Conservation (phyloP, 1,284 basidiomycete species). For the Phellopilus nigrolimitatus region DNA sequence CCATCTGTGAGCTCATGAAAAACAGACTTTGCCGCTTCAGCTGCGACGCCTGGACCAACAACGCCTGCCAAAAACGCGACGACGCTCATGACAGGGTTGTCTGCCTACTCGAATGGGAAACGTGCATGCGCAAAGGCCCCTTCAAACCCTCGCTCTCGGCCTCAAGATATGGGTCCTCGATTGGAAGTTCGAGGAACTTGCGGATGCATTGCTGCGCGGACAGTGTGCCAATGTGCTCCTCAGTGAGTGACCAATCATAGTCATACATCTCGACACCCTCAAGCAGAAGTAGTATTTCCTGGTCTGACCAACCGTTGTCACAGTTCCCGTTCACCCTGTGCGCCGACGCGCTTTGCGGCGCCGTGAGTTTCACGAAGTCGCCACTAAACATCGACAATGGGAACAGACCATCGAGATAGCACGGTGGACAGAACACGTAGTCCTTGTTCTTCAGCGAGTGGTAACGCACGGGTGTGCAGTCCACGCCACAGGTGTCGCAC, state of each 20-base stretch:
- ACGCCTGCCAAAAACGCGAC: slow-evolving; percentile 95
- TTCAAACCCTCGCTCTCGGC: slow-evolving; percentile 61
- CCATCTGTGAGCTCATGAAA: slow-evolving; percentile 73
- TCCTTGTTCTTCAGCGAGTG: slow-evolving; percentile 94
- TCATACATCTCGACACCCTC: slow-evolving; percentile 98
- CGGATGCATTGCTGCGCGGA: slow-evolving; percentile 93
- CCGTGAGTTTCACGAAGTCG: too few species aligned
- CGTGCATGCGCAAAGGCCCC: slow-evolving; percentile 73
- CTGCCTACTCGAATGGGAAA: slow-evolving; percentile 89
- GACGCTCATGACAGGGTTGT: slow-evolving; percentile 98
- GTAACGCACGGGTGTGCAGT: slow-evolving; percentile 84
- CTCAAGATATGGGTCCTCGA: slow-evolving; percentile 89
- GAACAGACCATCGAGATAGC: slow-evolving; percentile 96
- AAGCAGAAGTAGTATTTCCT: slow-evolving; percentile 78
- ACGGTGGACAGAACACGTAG: slow-evolving; percentile 83
- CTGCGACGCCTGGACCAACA: slow-evolving; percentile 86
- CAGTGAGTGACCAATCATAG: slow-evolving; percentile 92
- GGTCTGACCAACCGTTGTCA: too few species aligned
- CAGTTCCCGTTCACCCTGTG: too few species aligned
- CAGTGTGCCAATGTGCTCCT: slow-evolving; percentile 88
- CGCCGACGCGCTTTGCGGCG: too few species aligned
- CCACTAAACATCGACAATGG: slow-evolving; percentile 95
- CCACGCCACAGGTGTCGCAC: slow-evolving; percentile 96
- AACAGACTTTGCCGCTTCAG: slow-evolving; percentile 90
- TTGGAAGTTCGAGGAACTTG: slow-evolving; percentile 93